phyloP scores from a whole-genome alignment of 2,329 filamentous ascomycete genomes.

The Chrysosporium queenslandicum region DNA sequence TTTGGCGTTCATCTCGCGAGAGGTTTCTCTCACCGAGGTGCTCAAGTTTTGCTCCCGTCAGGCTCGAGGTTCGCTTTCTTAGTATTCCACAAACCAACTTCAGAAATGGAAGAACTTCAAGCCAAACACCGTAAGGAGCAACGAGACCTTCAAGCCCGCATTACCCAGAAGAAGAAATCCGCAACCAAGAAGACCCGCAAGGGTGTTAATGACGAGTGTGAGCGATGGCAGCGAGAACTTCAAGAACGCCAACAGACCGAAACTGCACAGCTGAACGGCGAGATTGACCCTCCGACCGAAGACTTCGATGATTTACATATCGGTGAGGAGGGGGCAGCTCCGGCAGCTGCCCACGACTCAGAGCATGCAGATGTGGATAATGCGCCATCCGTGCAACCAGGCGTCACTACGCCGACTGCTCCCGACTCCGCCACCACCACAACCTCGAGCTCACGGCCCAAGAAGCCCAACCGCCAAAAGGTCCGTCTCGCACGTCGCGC shows the following conservation, averaged over 20 bases:
- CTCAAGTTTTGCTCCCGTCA: too few relatives aligned
- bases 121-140: conserved; percentile 78
- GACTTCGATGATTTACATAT: conserved; percentile 28
- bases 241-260: conserved; percentile 46
- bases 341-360: not conserved
- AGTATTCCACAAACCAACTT: not conserved
- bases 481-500: conserved; percentile 80
- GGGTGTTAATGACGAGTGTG: conserved; percentile 59
- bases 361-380: conserved; percentile 14
- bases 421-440: not conserved
- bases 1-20: too few relatives aligned
- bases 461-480: conserved; percentile 84
- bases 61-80: too few relatives aligned
- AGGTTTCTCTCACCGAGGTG: not conserved
- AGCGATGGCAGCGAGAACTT: conserved; percentile 46
- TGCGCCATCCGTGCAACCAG: not conserved
- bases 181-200: conserved; percentile 73
- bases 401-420: not conserved
- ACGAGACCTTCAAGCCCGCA: conserved; percentile 70
- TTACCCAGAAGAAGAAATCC: conserved; percentile 94
- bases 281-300: conserved; percentile 17
- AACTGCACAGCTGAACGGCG: conserved; percentile 38
- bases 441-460: conserved; percentile 29
- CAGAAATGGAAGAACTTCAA: conserved; percentile 61
- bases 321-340: conserved; percentile 15